A percentile compares a stretch with the other conserved stretches of the same genome.
Evolutionary conservation across 2,329 filamentous ascomycete species (phyloP).

Genomic region (Pseudonectria foliicola): DNA sequence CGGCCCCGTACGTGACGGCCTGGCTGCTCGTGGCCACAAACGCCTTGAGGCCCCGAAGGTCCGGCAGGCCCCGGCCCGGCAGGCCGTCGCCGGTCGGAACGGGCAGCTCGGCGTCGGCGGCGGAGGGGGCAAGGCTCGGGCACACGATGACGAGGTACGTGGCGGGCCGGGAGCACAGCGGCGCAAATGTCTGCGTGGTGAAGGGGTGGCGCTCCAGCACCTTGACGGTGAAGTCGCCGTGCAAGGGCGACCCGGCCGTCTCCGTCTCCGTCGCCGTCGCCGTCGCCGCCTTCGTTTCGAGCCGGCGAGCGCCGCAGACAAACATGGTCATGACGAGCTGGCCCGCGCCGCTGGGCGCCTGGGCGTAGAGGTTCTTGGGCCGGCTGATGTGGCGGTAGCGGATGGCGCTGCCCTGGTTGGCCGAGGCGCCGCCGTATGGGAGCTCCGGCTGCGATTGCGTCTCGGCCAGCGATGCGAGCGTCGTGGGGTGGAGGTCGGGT

Average conservation of each 20-base stretch:
- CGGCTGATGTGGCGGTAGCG: constrained; percentile 79
- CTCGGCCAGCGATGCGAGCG: constrained; percentile 32
- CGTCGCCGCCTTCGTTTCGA: constrained; percentile 9
- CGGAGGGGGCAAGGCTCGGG: constrained; percentile 54
- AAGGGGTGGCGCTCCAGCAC: constrained; percentile 89
- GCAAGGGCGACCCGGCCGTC: constrained; percentile 3
- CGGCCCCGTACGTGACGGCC: constrained; percentile 85
- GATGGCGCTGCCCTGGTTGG: constrained; percentile 83
- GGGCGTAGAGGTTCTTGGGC: constrained; percentile 62
- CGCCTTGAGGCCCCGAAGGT: constrained; percentile 61
- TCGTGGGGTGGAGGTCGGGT: constrained; percentile 45
- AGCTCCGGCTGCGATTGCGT: constrained; percentile 10
- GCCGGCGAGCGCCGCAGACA: constrained; percentile 51
- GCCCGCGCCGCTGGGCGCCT: constrained; percentile 49
- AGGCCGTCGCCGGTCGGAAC: constrained; percentile 31
- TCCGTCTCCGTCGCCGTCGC: constrained; percentile 1
- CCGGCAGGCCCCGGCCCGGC: constrained; percentile 60
- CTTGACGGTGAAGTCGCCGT: constrained; percentile 47
- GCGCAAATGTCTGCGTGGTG: constrained; percentile 89
- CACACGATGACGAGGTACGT: constrained; percentile 84
- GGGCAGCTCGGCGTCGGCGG: constrained; percentile 18
- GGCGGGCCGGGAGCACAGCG: constrained; percentile 49
- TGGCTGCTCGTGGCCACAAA: constrained; percentile 74
- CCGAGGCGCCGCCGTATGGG: constrained; percentile 46
- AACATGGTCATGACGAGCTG: constrained; percentile 79